phyloP scores from a whole-genome alignment of 1,284 basidiomycete genomes.

The Butyriboletus appendiculatus region DNA sequence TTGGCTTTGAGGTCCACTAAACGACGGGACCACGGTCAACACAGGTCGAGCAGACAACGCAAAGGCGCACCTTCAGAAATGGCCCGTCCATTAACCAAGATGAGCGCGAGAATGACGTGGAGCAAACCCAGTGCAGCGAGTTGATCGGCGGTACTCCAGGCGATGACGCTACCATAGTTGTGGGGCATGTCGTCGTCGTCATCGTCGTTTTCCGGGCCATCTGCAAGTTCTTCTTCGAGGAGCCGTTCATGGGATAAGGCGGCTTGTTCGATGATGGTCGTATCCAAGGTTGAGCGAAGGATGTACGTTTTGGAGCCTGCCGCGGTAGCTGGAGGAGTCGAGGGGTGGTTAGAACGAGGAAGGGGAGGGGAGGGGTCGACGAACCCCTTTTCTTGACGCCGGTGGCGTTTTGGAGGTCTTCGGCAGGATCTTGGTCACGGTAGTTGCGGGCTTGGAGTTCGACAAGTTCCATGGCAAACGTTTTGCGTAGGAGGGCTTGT shows the following conservation, averaged over 20 bases:
- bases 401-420: slow-evolving; percentile 50
- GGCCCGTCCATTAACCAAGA: slow-evolving; percentile 67
- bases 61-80: slow-evolving; percentile 61
- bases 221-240: slow-evolving; percentile 54
- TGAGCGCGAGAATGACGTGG: slow-evolving; percentile 68
- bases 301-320: slow-evolving; percentile 73
- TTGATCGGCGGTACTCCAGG: slow-evolving; percentile 52
- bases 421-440: slow-evolving; percentile 47
- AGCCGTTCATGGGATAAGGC: slow-evolving; percentile 55
- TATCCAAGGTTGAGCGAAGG: slow-evolving; percentile 63
- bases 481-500: slow-evolving; percentile 55
- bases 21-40: slow-evolving; percentile 7
- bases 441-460: slow-evolving; percentile 68
- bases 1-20: slow-evolving; percentile 59
- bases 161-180: slow-evolving; percentile 63
- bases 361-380: background rate
- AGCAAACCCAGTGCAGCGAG: slow-evolving; percentile 58
- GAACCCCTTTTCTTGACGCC: slow-evolving; percentile 57
- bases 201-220: slow-evolving; percentile 40
- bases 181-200: slow-evolving; percentile 43
- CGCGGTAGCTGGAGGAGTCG: slow-evolving; percentile 42
- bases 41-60: slow-evolving; percentile 5
- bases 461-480: slow-evolving; percentile 75
- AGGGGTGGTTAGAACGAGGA: background rate
- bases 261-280: slow-evolving; percentile 58